phyloP scores from a whole-genome alignment of 139 green algal species.

The Chlamydomonas incerta region DNA sequence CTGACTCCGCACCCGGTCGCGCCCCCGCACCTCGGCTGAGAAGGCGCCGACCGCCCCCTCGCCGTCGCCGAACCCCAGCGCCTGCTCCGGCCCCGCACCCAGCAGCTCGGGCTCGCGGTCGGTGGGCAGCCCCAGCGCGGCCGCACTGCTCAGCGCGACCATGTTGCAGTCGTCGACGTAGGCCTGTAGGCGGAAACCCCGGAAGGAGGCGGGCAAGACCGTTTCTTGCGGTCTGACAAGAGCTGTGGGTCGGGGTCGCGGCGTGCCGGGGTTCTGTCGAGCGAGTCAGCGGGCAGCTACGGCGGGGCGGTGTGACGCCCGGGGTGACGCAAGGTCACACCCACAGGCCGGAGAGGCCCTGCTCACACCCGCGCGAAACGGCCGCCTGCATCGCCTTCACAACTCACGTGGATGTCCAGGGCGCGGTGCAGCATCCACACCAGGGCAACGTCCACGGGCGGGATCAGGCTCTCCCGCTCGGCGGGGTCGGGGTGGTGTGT shows the following conservation, averaged over 20 bases:
- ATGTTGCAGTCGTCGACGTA: background rate
- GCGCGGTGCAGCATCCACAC: slow-evolving; percentile 21
- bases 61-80: slow-evolving; percentile 28
- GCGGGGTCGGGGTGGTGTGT: background rate
- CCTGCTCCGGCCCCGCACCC: background rate
- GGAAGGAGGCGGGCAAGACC: too few relatives aligned
- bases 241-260: too few relatives aligned
- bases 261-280: too few relatives aligned
- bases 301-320: too few relatives aligned
- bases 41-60: background rate
- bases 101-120: slow-evolving; percentile 11
- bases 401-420: background rate
- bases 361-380: too few relatives aligned
- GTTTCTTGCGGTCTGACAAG: too few relatives aligned
- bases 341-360: too few relatives aligned
- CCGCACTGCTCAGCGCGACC: background rate
- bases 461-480: slow-evolving; percentile 1
- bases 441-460: slow-evolving; percentile 3
- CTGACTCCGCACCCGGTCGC: too few relatives aligned
- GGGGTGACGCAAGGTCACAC: too few relatives aligned
- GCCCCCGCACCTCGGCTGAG: background rate
- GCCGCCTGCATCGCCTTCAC: too few relatives aligned
- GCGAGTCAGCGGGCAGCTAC: too few relatives aligned
- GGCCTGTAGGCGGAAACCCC: too few relatives aligned
- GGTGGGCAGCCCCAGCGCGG: background rate